Evolutionary conservation across 768 basidiomycete species (phyloP).

Genomic region (Leccinum fibrillosum): DNA sequence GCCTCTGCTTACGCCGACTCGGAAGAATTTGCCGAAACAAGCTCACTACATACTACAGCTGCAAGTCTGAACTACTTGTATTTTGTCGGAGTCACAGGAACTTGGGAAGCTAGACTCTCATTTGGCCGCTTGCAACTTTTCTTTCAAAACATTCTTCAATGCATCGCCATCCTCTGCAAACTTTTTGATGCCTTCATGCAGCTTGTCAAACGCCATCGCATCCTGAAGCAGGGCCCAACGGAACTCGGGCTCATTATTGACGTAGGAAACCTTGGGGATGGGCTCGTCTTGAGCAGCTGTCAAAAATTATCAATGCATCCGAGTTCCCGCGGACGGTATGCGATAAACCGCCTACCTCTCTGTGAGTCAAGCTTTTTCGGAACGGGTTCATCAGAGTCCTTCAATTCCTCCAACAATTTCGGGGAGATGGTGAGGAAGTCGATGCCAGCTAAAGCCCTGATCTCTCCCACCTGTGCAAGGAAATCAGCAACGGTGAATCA

Average conservation of each 20-base stretch:
- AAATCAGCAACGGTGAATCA: not conserved
- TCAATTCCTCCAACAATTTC: conserved; percentile 82
- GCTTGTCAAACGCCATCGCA: conserved; percentile 92
- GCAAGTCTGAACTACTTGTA: not conserved
- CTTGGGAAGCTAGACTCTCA: not conserved
- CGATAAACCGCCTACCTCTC: conserved; percentile 40
- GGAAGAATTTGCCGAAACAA: not conserved
- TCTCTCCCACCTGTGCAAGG: conserved; percentile 69
- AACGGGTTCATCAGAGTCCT: conserved; percentile 65
- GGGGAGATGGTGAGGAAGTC: conserved; percentile 97
- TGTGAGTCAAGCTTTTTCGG: conserved; percentile 78
- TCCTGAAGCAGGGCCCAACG: conserved; percentile 88
- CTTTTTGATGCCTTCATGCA: conserved; percentile 95
- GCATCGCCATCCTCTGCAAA: conserved; percentile 91
- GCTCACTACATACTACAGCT: not conserved
- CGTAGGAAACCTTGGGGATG: conserved; percentile 73
- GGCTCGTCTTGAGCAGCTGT: conserved; percentile 60
- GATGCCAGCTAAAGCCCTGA: conserved; percentile 89
- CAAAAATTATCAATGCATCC: not conserved
- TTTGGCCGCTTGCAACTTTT: conserved; percentile 42
- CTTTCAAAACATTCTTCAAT: conserved; percentile 75
- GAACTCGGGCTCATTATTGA: conserved; percentile 93
- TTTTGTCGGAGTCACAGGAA: not conserved
- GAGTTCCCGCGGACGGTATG: not conserved
- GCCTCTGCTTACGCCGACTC: not conserved